Percentiles rank a stretch among this genome's conserved stretches.
Evolutionary conservation across 371 early-diverging fungal species (phyloP).

Genomic region (Rhizopus delemar): DNA sequence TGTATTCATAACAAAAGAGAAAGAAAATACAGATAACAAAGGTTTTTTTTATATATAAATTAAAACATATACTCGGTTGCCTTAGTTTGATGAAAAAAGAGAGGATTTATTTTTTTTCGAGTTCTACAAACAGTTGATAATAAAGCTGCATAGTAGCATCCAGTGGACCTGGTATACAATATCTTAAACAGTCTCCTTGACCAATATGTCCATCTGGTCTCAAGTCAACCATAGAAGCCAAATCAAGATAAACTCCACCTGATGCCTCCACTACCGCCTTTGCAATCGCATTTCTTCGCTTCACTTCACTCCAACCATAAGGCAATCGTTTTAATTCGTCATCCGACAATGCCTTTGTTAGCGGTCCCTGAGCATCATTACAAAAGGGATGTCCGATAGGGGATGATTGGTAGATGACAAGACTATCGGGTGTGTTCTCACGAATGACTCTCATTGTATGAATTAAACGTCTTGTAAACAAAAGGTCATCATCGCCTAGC

Average conservation of each 20-base stretch:
- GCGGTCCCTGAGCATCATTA: constrained; percentile 42
- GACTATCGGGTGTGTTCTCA: constrained; percentile 35
- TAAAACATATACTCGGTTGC: too few relatives aligned
- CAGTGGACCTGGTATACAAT: constrained; percentile 67
- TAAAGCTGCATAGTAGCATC: constrained; percentile 57
- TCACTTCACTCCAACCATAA: constrained; percentile 58
- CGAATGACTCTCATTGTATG: constrained; percentile 51
- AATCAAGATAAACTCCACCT: constrained; percentile 60
- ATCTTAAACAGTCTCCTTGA: constrained; percentile 59
- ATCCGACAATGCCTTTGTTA: constrained; percentile 30
- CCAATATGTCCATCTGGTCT: constrained; percentile 66
- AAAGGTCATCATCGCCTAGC: constrained; percentile 44
- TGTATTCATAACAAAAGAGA: too few relatives aligned
- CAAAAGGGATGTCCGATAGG: constrained; percentile 53
- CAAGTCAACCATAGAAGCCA: constrained; percentile 52
- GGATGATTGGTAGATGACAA: constrained; percentile 59
- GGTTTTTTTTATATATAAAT: too few relatives aligned
- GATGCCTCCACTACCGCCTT: constrained; percentile 56
- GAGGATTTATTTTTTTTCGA: neutral
- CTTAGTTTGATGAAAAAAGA: too few relatives aligned
- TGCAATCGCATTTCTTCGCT: constrained; percentile 59
- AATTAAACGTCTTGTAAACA: constrained; percentile 46
- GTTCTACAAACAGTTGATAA: constrained; percentile 45
- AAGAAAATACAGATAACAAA: too few relatives aligned
- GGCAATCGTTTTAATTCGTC: constrained; percentile 42